These are phyloP conservation scores for Penicillium coprophilum DNA, from an alignment of 495 filamentous ascomycete genomes.

Conservation along the genomic window DNA sequence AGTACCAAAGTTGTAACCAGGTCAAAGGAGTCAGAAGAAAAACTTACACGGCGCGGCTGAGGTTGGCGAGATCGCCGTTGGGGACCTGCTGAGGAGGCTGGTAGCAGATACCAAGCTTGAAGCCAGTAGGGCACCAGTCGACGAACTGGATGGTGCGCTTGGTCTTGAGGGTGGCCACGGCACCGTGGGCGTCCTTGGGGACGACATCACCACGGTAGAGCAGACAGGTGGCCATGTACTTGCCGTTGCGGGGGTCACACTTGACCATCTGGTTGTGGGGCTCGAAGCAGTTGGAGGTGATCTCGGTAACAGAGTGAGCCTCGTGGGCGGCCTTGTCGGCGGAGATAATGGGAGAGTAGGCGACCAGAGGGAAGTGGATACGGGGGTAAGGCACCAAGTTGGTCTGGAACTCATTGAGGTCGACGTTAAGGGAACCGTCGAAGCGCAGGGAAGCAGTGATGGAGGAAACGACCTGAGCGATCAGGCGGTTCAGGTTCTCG, in stretches of 20 bases:
- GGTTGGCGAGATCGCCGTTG: constrained; percentile 94
- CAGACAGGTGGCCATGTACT: constrained; percentile 99
- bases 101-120: constrained; percentile 99
- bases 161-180: constrained; percentile 94
- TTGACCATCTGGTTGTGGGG: constrained; percentile 97
- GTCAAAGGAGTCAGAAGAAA: not conserved
- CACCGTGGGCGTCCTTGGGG: constrained; percentile 87
- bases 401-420: constrained; percentile 99
- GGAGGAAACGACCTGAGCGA: constrained; percentile 97
- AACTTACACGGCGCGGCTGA: constrained; percentile 94
- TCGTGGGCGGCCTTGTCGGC: constrained; percentile 93
- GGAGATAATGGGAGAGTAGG: constrained; percentile 92
- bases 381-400: constrained; percentile 98
- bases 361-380: constrained; percentile 98
- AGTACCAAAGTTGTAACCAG: constrained; percentile 12
- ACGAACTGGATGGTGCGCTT: constrained; percentile 99
- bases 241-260: constrained; percentile 97
- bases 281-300: constrained; percentile 70
- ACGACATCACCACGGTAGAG: constrained; percentile 98
- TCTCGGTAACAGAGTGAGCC: constrained; percentile 68
- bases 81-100: constrained; percentile 93
- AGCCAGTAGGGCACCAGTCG: constrained; percentile 99
- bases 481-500: constrained; percentile 97
- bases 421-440: constrained; percentile 98
- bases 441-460: constrained; percentile 98